Percentiles rank a stretch among this genome's conserved stretches.
These are phyloP conservation scores for Podaxis carcinomalis DNA, from an alignment of 768 basidiomycete genomes.

Conservation along the genomic window DNA sequence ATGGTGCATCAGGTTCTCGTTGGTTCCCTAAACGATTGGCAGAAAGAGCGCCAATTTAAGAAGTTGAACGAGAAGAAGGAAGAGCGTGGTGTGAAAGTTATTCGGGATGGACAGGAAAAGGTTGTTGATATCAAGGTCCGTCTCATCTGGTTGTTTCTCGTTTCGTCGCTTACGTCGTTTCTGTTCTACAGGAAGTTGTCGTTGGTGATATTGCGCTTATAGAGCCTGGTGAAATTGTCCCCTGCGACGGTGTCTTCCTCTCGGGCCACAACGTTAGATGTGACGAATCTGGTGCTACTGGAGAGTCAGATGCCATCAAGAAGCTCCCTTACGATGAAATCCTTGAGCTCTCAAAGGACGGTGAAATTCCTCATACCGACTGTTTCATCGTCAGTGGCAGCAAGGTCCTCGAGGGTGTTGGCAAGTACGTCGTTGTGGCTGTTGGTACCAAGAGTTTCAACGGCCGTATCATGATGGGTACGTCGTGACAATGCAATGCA, in stretches of 20 bases:
- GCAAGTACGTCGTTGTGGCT: constrained; percentile 86
- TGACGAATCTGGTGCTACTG: constrained; percentile 95
- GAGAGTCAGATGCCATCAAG: constrained; percentile 93
- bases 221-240: constrained; percentile 94
- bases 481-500: constrained; percentile 21
- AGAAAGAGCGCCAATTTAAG: constrained; percentile 96
- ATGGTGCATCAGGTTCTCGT: constrained; percentile 60
- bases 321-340: constrained; percentile 80
- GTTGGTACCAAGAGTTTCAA: constrained; percentile 94
- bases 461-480: constrained; percentile 97
- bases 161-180: constrained; percentile 10
- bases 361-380: constrained; percentile 58
- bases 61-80: constrained; percentile 92
- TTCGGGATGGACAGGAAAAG: constrained; percentile 65
- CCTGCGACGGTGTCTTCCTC: constrained; percentile 94
- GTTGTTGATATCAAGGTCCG: constrained; percentile 78
- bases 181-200: constrained; percentile 65
- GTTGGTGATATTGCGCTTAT: constrained; percentile 91
- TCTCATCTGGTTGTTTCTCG: constrained; percentile 1
- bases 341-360: constrained; percentile 39
- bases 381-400: constrained; percentile 90
- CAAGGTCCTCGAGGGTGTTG: constrained; percentile 94
- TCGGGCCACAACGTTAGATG: constrained; percentile 91
- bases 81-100: constrained; percentile 83
- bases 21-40: constrained; percentile 96